A percentile compares a stretch with the other conserved stretches of the same genome.
These are phyloP conservation scores for Diutina rugosa DNA, from an alignment of 1,139 yeast genomes.

Conservation along the genomic window DNA sequence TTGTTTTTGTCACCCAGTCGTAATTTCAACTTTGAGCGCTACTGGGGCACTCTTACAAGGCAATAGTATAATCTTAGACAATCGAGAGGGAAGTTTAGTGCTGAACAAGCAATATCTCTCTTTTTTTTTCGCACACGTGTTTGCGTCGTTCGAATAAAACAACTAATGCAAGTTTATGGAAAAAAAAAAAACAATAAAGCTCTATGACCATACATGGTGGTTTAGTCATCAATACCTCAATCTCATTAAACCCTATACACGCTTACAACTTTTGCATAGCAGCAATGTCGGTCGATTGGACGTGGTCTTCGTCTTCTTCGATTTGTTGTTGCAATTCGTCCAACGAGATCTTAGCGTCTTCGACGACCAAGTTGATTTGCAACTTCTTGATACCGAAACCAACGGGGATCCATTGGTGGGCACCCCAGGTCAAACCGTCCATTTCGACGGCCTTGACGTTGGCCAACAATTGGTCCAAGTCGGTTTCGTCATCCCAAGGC, in stretches of 20 bases:
- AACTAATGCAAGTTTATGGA: too few relatives aligned
- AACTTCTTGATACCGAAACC: conserved; percentile 99
- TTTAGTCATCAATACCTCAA: not conserved
- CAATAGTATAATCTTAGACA: too few relatives aligned
- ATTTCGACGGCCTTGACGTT: conserved; percentile 71
- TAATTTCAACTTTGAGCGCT: too few relatives aligned
- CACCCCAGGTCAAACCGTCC: conserved; percentile 99
- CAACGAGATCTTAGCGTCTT: conserved; percentile 89
- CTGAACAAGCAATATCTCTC: too few relatives aligned
- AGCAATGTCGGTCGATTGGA: conserved; percentile 95
- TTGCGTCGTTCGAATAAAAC: not conserved
- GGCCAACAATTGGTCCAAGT: conserved; percentile 76
- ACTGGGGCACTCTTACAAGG: too few relatives aligned
- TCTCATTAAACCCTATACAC: not conserved
- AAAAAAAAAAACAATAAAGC: too few relatives aligned
- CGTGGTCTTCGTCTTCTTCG: conserved; percentile 98
- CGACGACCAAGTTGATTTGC: conserved; percentile 96
- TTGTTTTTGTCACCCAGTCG: too few relatives aligned
- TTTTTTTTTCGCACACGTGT: not conserved
- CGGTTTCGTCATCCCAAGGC: conserved; percentile 99
- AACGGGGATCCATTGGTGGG: conserved; percentile 87
- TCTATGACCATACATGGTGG: not conserved
- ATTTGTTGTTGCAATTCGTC: conserved; percentile 76
- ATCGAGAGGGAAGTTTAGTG: too few relatives aligned
- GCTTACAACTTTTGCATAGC: conserved; percentile 94